These are phyloP conservation scores for Xerocomus potaroensis DNA, from an alignment of 768 basidiomycete species.

Conservation along the genomic window DNA sequence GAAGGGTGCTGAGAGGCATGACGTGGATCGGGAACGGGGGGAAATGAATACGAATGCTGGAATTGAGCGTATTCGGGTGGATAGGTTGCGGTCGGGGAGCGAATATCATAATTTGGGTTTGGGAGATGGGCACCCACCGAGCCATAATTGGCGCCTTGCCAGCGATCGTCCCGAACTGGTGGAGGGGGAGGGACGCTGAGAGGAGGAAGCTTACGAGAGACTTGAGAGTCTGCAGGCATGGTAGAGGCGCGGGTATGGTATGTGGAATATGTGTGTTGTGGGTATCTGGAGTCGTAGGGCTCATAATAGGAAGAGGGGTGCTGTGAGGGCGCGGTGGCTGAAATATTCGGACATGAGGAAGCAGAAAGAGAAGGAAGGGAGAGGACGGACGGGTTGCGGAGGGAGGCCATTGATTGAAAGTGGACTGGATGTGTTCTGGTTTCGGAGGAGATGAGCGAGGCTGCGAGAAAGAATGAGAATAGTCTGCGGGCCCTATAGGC, in stretches of 20 bases:
- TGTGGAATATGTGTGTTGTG: slow-evolving; percentile 36
- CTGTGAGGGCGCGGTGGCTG: slow-evolving; percentile 42
- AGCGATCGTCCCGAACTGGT: slow-evolving; percentile 45
- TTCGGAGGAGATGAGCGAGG: slow-evolving; percentile 60
- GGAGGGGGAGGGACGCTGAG: slow-evolving; percentile 37
- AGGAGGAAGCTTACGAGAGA: slow-evolving; percentile 58
- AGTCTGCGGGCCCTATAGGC: slow-evolving; percentile 56
- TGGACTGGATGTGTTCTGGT: slow-evolving; percentile 49
- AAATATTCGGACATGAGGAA: neutral
- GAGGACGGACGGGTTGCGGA: slow-evolving; percentile 32
- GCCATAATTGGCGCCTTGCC: slow-evolving; percentile 39
- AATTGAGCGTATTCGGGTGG: slow-evolving; percentile 51
- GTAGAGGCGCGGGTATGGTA: slow-evolving; percentile 48
- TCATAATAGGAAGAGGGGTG: slow-evolving; percentile 51
- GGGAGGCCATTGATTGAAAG: slow-evolving; percentile 44
- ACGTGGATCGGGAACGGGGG: slow-evolving; percentile 37
- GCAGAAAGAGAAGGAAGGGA: slow-evolving; percentile 10
- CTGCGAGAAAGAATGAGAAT: slow-evolving; percentile 58
- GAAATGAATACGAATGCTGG: slow-evolving; percentile 31
- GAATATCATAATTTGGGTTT: slow-evolving; percentile 44
- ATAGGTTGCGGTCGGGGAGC: slow-evolving; percentile 64
- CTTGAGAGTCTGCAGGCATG: slow-evolving; percentile 43
- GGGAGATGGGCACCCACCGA: slow-evolving; percentile 34
- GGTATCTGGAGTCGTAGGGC: slow-evolving; percentile 50
- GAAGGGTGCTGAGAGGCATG: slow-evolving; percentile 24